Conservation (phyloP, 257 asterid species). For the Avicennia marina region DNA sequence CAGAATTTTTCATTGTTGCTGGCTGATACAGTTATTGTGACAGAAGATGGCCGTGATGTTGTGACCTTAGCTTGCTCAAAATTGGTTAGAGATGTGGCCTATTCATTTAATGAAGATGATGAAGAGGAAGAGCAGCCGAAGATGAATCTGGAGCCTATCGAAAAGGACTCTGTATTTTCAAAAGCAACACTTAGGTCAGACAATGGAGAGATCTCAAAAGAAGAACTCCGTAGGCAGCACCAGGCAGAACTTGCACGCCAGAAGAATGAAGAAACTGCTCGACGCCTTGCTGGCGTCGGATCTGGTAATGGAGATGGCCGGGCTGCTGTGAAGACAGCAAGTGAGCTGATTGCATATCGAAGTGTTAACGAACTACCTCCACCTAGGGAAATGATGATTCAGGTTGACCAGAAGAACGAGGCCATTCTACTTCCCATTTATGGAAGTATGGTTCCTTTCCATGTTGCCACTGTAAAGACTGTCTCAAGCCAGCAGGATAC, state of each 20-base stretch:
- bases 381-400: constrained; percentile 61
- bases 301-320: constrained; percentile 36
- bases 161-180: constrained; percentile 32
- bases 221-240: constrained; percentile 71
- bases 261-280: constrained; percentile 69
- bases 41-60: constrained; percentile 36
- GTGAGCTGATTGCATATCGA: constrained; percentile 55
- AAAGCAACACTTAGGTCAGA: constrained; percentile 75
- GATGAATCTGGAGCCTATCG: constrained; percentile 20
- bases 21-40: constrained; percentile 64
- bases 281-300: constrained; percentile 62
- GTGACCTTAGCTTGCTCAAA: constrained; percentile 47
- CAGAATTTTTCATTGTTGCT: constrained; percentile 54
- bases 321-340: constrained; percentile 28
- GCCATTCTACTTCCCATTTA: constrained; percentile 60
- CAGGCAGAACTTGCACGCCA: constrained; percentile 79
- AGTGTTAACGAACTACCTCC: constrained; percentile 63
- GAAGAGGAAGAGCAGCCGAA: constrained; percentile 45
- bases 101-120: constrained; percentile 49
- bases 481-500: constrained; percentile 75
- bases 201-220: constrained; percentile 63
- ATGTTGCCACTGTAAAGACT: constrained; percentile 57
- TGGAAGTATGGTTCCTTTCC: constrained; percentile 73
- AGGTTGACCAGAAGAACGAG: constrained; percentile 69
- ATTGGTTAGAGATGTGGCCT: constrained; percentile 45